Conservation (phyloP, 768 basidiomycete species). For the Suillus alpinus region DNA sequence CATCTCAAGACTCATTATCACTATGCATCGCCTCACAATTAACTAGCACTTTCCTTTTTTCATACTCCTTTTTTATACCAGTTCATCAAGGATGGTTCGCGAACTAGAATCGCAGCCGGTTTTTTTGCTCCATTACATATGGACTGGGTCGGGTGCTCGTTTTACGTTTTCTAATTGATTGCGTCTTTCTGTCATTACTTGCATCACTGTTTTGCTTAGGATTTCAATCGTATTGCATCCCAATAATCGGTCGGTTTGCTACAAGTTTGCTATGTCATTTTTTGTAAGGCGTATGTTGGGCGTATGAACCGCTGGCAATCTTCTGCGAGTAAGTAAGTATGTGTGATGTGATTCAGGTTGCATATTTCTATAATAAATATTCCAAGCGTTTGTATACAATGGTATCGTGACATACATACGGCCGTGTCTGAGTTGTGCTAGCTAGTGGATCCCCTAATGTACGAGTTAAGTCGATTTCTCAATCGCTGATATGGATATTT, state of each 20-base stretch:
- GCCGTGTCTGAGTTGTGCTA: too few species aligned
- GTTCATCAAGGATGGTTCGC: slow-evolving; percentile 17
- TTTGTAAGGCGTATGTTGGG: too few species aligned
- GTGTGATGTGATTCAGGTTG: too few species aligned
- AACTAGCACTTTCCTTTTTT: slow-evolving; percentile 15
- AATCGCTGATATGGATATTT: too few species aligned
- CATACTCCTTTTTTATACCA: slow-evolving; percentile 7
- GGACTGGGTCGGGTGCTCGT: slow-evolving; percentile 22
- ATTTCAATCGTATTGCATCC: slow-evolving; percentile 16
- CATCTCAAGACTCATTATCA: slow-evolving; percentile 23
- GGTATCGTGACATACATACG: too few species aligned
- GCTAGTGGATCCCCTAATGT: too few species aligned
- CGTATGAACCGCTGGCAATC: too few species aligned
- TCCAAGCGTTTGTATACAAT: too few species aligned
- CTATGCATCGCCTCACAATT: slow-evolving; percentile 27
- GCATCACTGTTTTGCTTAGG: slow-evolving; percentile 29
- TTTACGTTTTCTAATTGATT: slow-evolving; percentile 25
- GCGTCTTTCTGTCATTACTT: slow-evolving; percentile 26
- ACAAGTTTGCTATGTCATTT: not conserved
- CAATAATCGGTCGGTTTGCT: slow-evolving; percentile 4
- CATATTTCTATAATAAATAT: too few species aligned
- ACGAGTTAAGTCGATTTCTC: too few species aligned
- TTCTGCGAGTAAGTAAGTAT: too few species aligned
- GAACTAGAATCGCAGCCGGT: slow-evolving; percentile 21
- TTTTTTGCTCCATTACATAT: slow-evolving; percentile 15